Base-by-base conservation (phyloP, 495 filamentous ascomycete species). In the Tuber melanosporum region DNA sequence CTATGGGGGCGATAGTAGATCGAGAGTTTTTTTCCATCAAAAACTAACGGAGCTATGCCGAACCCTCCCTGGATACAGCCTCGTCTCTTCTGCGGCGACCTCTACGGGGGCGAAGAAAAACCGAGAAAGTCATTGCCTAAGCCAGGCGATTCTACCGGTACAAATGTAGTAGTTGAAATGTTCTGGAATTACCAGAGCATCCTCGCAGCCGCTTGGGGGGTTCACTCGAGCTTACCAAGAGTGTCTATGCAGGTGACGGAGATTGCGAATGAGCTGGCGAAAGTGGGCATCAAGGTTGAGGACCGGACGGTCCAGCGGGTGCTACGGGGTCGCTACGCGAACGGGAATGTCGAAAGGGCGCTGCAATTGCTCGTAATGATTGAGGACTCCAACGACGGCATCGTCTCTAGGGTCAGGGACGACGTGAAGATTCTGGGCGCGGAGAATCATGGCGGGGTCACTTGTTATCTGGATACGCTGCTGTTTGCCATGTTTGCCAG, bases 401-500 rank as follows among this genome's bases (percentile, higher is more conserved):
- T 94, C 49, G 89, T 99, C 78, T 86, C 89, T 76, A 89, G 87
- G 9, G 94, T 93, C 83, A 88, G 92, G 39, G 87, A 91, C 5
- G 86, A 87, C 57, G 86, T 91, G 2, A 90, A 89, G 77, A 89
- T 98, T 84, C 86, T 94, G 3, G 95, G 95, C 2, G 95, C 95
- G 6, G 91, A 93, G 78, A 99, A 99, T 82, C 87, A 95, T 70
- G 87, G 91, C 26, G 89, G 88, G 32, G 93, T 95, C 36, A 97
- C 95, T 47, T 99, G 95, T 84, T 99, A 94, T 80, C 86, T 97
- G 1, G 95, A 98, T 82, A 88, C 94, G 1, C 85, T 98, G n/a
- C 89, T 99, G 2, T 98, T 97, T 82, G 92, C 95, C 75, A 97
- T 99, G 95, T 99, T 99, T 83, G 92, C 93, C 15, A 90, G 92